Evolutionary conservation across 202 grass and related monocot genomes (phyloP).

Genomic region (Cymbopogon flexuosus): DNA sequence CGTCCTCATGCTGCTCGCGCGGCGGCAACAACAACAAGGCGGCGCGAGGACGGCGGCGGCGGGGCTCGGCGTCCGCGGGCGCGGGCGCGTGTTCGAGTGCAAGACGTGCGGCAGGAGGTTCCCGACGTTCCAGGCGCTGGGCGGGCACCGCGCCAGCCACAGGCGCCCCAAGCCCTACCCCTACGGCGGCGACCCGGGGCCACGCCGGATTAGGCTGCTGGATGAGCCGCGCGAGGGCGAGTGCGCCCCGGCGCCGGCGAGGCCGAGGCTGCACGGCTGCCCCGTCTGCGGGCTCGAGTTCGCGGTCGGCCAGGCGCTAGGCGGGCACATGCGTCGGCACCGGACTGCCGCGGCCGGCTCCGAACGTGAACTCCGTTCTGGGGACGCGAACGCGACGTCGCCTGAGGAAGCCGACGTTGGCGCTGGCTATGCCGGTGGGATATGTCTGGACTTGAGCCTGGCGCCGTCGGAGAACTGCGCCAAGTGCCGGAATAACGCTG

Average conservation of each 20-base stretch:
- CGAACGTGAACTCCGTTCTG: background rate
- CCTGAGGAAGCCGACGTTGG: background rate
- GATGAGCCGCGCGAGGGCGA: background rate
- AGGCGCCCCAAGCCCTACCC: slow-evolving; percentile 24
- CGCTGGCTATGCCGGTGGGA: background rate
- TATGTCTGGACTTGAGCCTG: slow-evolving; percentile 64
- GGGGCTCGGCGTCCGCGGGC: background rate
- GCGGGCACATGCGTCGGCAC: slow-evolving; percentile 77
- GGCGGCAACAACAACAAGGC: background rate
- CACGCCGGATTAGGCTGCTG: background rate
- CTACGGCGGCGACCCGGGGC: background rate
- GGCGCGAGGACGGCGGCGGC: background rate
- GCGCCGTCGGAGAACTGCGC: slow-evolving; percentile 41
- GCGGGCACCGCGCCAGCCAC: slow-evolving; percentile 72
- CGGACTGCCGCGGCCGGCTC: background rate
- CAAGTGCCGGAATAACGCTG: slow-evolving; percentile 30
- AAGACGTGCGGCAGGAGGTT: slow-evolving; percentile 56
- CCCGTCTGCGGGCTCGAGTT: slow-evolving; percentile 54
- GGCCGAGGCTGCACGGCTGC: slow-evolving; percentile 47
- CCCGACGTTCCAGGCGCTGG: slow-evolving; percentile 66
- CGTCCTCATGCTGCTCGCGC: slow-evolving; percentile 1
- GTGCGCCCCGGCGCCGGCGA: background rate
- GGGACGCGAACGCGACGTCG: background rate
- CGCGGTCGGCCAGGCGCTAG: slow-evolving; percentile 57
- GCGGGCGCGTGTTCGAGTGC: slow-evolving; percentile 48